Evolutionary conservation across 2,329 filamentous ascomycete genomes (phyloP).

Genomic region (Zasmidium cellare): DNA sequence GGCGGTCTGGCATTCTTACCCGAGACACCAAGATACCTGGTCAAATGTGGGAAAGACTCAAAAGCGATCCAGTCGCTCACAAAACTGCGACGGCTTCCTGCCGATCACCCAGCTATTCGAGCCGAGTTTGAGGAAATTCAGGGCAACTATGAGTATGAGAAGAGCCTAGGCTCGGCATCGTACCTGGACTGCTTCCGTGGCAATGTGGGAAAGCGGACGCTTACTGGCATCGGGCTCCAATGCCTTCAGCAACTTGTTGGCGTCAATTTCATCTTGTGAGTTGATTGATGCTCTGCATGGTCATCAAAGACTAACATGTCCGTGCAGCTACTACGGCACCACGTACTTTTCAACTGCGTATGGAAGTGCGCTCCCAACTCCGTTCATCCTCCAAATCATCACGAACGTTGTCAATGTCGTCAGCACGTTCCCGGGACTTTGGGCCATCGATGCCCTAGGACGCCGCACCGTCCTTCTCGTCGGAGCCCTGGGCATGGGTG

Average conservation of each 20-base stretch:
- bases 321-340: slow-evolving; percentile 70
- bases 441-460: slow-evolving; percentile 66
- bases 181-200: slow-evolving; percentile 64
- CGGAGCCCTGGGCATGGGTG: slow-evolving; percentile 70
- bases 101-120: slow-evolving; percentile 60
- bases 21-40: slow-evolving; percentile 34
- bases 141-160: slow-evolving; percentile 84
- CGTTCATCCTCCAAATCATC: slow-evolving; percentile 8
- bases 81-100: slow-evolving; percentile 67
- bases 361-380: slow-evolving; percentile 29
- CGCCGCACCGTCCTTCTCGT: slow-evolving; percentile 71
- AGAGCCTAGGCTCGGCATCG: slow-evolving; percentile 58
- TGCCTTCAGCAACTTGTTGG: slow-evolving; percentile 75
- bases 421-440: slow-evolving; percentile 66
- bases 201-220: slow-evolving; percentile 65
- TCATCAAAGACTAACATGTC: slow-evolving; percentile 49
- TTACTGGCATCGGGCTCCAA: slow-evolving; percentile 72
- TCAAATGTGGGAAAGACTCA: slow-evolving; percentile 32
- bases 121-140: slow-evolving; percentile 79
- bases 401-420: slow-evolving; percentile 68
- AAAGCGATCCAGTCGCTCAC: slow-evolving; percentile 35
- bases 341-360: slow-evolving; percentile 57
- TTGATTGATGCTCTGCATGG: too few species aligned
- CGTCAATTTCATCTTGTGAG: slow-evolving; percentile 24
- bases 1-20: slow-evolving; percentile 32